phyloP scores from a whole-genome alignment of 495 filamentous ascomycete genomes.

The Extremus antarcticus region DNA sequence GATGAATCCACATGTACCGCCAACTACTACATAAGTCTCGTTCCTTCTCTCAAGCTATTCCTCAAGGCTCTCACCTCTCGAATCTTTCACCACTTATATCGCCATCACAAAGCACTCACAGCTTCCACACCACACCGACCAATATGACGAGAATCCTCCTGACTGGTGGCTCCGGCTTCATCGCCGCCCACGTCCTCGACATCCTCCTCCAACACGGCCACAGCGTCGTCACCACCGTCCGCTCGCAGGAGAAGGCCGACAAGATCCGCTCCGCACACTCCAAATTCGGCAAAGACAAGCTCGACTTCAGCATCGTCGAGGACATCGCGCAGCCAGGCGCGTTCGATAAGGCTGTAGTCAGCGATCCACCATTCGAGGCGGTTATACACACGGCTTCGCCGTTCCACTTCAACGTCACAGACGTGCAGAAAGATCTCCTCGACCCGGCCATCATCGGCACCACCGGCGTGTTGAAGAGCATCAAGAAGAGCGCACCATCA shows the following conservation, averaged over 20 bases:
- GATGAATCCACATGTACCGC: background rate
- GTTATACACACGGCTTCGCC: constrained; percentile 82
- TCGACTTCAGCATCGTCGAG: constrained; percentile 67
- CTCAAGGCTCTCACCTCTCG: background rate
- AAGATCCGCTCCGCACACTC: constrained; percentile 61
- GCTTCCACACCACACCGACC: background rate
- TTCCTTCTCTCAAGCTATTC: background rate
- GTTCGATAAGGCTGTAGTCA: constrained; percentile 65
- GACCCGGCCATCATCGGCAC: constrained; percentile 83
- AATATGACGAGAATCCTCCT: constrained; percentile 50
- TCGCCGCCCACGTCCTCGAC: constrained; percentile 71
- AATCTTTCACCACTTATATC: background rate
- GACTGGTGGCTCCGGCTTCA: constrained; percentile 61
- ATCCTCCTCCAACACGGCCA: constrained; percentile 57
- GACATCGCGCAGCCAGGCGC: constrained; percentile 68
- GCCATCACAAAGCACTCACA: background rate
- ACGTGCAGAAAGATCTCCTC: constrained; percentile 69
- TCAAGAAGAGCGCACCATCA: constrained; percentile 60
- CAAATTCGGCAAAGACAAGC: constrained; percentile 45
- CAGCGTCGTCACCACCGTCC: constrained; percentile 74
- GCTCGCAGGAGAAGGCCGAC: constrained; percentile 66
- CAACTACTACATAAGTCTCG: background rate
- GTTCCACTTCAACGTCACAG: constrained; percentile 58
- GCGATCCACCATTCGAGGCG: constrained; percentile 63
- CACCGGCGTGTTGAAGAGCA: constrained; percentile 62